Conservation (phyloP, 768 basidiomycete species). For the Hypholoma fasciculare region DNA sequence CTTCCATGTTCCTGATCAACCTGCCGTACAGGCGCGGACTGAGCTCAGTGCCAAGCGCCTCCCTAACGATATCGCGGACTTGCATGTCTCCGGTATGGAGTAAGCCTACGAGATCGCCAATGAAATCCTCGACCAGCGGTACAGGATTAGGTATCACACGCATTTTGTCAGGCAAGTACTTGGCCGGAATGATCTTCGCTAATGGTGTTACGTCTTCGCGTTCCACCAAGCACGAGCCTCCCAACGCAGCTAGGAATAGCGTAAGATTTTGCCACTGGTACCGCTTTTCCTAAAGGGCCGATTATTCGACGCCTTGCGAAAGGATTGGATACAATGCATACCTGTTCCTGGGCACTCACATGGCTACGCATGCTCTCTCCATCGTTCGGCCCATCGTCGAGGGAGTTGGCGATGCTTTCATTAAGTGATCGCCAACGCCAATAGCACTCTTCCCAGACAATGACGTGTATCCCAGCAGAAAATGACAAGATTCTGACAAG, state of each 20-base stretch:
- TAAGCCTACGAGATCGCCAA: constrained; percentile 67
- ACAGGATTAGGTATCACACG: constrained; percentile 61
- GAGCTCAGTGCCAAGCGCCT: constrained; percentile 80
- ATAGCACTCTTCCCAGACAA: constrained; percentile 84
- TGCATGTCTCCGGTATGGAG: constrained; percentile 62
- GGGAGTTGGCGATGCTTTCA: constrained; percentile 50
- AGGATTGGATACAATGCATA: neutral
- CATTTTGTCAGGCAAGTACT: constrained; percentile 70
- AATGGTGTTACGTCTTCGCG: constrained; percentile 51
- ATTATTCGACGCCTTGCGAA: neutral
- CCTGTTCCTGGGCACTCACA: neutral
- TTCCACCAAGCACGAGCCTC: constrained; percentile 62
- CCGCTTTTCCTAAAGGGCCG: constrained; percentile 56
- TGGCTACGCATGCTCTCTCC: constrained; percentile 20
- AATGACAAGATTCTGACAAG: constrained; percentile 63
- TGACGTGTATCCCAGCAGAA: constrained; percentile 67
- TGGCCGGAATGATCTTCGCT: constrained; percentile 50
- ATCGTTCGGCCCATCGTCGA: constrained; percentile 28
- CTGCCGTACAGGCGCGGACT: constrained; percentile 67
- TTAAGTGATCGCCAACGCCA: constrained; percentile 70
- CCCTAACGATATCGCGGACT: constrained; percentile 77
- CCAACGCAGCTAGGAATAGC: constrained; percentile 73
- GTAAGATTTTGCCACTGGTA: constrained; percentile 87
- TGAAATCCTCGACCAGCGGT: constrained; percentile 62
- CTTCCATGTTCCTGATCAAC: constrained; percentile 70